Evolutionary conservation across 1,139 yeast species (phyloP), one percentile per base, ranked within the genome.

Genomic region (Suhomyces bolitotheri): DNA sequence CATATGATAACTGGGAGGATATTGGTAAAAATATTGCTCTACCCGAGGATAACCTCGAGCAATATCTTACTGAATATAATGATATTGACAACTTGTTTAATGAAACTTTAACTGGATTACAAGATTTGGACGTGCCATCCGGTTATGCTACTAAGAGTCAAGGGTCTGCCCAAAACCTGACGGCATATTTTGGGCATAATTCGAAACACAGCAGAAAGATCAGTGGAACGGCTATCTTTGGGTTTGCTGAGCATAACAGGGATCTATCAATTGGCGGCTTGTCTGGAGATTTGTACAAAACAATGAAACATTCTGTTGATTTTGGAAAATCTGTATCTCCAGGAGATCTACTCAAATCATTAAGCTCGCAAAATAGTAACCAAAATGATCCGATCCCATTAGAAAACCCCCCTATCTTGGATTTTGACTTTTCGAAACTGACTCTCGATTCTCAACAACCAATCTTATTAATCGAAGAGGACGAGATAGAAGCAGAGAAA

Each of bases 211-310:
- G 62, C 31, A 51, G 75, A 31, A 66, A 66, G 40, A 54, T 58
- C 21, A 76, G 82, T 57, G 85, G 84, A 7, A 78, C 85, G 1
- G 83, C 83, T 6, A 79, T 78, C 24, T 79, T 79, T 53, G 85
- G 85, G 0, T 78, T 73, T 45, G 58, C 66, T 2, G 75, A 71
- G 34, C 84, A 79, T 51, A 74, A 68, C 43, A 66, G 75, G 35
- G 78, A 71, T 20, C 53, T 78, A 16, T 70, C 78, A 1, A 58
- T 75, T 16, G 65, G 66, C n/a, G 78, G 78, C 1, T 34, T 65
- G 5, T 52, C 60, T 4, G 45, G 44, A 22, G 58, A 53, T 32
- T 32, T 54, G 5, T 53, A 48, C 33, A 57, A 49, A 31, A 29
- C 49, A 2, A 43, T 39, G n/a, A 51, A 43, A 31, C 51, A 46